phyloP scores from a whole-genome alignment of 495 filamentous ascomycete species.

The Cladorrhinum samala region DNA sequence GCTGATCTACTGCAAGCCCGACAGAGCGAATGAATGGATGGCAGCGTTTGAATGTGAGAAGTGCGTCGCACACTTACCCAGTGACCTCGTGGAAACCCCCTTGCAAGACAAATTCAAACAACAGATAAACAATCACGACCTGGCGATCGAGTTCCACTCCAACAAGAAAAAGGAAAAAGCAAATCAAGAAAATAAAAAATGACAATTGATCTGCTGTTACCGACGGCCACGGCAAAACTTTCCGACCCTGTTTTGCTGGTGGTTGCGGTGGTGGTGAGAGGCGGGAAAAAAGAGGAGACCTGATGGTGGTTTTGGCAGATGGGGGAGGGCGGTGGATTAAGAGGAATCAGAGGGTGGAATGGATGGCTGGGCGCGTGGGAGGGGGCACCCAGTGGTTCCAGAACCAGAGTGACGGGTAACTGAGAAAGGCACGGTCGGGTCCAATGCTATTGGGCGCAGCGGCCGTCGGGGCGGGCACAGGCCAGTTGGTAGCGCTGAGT shows the following conservation, averaged over 20 bases:
- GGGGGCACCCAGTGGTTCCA: constrained; percentile 22
- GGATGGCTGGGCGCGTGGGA: constrained; percentile 9
- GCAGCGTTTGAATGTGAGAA: constrained; percentile 5
- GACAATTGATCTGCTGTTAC: not conserved
- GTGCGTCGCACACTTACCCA: constrained; percentile 4
- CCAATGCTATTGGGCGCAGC: constrained; percentile 23
- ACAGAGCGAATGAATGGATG: constrained; percentile 1
- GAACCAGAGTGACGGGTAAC: constrained; percentile 29
- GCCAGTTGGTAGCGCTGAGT: constrained; percentile 10
- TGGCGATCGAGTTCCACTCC: not conserved
- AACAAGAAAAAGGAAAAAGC: not conserved
- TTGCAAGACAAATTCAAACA: not conserved
- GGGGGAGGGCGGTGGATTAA: constrained; percentile 4
- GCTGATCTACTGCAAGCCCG: not conserved
- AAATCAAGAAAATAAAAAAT: not conserved
- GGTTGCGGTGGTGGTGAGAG: too few species aligned
- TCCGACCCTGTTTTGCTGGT: not conserved
- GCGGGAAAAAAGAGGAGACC: not conserved
- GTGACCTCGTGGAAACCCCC: constrained; percentile 1
- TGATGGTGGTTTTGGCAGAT: not conserved
- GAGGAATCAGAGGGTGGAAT: not conserved
- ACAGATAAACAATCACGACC: not conserved
- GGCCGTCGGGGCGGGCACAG: not conserved
- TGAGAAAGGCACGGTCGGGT: constrained; percentile 20
- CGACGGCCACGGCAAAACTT: not conserved